A percentile compares a stretch with the other conserved stretches of the same genome.
Conservation (phyloP, 805 yeast genomes). For the Candida nonsorbophila region DNA sequence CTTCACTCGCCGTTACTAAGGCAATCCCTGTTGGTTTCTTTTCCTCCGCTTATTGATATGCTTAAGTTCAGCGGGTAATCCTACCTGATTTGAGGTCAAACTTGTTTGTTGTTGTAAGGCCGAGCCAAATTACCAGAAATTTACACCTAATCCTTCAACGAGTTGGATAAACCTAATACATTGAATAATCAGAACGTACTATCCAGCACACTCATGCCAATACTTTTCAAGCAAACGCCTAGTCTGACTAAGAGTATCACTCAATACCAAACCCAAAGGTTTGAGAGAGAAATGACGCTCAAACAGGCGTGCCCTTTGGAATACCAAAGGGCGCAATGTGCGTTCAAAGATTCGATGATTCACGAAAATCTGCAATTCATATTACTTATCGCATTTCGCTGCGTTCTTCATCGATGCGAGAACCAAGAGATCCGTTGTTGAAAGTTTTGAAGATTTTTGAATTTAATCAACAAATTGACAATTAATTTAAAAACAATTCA, state of each 20-base stretch:
- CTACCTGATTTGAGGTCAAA: conserved; percentile 33
- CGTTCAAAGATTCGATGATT: conserved; percentile 42
- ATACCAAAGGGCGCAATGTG: conserved; percentile 40
- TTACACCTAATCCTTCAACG: conserved; percentile 5
- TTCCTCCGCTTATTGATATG: conserved; percentile 43
- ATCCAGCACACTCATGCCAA: conserved; percentile 13
- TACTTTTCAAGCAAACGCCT: conserved; percentile 22
- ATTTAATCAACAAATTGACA: conserved; percentile 5
- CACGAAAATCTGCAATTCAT: conserved; percentile 20
- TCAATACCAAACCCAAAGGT: conserved; percentile 23
- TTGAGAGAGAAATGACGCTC: conserved; percentile 31
- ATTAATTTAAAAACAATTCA: conserved; percentile 1
- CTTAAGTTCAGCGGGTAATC: conserved; percentile 42
- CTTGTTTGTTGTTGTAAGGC: conserved; percentile 15
- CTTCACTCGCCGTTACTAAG: conserved; percentile 41
- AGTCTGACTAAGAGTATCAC: conserved; percentile 17
- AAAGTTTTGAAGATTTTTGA: conserved; percentile 15
- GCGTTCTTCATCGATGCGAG: conserved; percentile 40
- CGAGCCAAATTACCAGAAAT: conserved; percentile 5
- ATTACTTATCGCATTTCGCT: conserved; percentile 40
- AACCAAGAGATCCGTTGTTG: conserved; percentile 11
- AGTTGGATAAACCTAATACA: conserved; percentile 12
- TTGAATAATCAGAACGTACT: conserved; percentile 5
- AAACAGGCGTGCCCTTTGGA: conserved; percentile 16
- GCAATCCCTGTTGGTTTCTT: conserved; percentile 43